phyloP scores from a whole-genome alignment of 257 asterid genomes.

The Scutellaria baicalensis region DNA sequence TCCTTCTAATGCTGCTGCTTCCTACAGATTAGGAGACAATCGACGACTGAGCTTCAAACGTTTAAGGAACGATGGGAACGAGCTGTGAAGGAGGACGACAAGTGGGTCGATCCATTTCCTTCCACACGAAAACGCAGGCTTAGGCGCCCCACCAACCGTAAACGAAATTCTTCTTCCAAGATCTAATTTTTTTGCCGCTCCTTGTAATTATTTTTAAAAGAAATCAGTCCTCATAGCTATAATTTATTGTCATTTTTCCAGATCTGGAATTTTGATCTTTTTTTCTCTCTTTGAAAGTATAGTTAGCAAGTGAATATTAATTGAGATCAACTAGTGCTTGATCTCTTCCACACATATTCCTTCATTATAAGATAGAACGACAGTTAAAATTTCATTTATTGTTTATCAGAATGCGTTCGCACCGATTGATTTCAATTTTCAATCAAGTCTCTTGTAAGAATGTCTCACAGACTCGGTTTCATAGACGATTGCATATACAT shows the following conservation, averaged over 20 bases:
- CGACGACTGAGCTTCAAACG: conserved; percentile 62
- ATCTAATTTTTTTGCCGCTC: conserved; percentile 11
- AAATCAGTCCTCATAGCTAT: background rate
- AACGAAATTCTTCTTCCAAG: conserved; percentile 9
- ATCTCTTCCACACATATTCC: too few relatives aligned
- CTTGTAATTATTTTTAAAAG: conserved; percentile 1
- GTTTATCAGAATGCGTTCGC: too few relatives aligned
- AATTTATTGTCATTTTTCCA: background rate
- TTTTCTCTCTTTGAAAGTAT: too few relatives aligned
- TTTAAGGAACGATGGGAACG: conserved; percentile 87
- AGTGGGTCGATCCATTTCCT: conserved; percentile 82
- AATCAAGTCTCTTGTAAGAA: too few relatives aligned
- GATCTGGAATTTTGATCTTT: too few relatives aligned
- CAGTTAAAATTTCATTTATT: too few relatives aligned
- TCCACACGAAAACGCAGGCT: conserved; percentile 24
- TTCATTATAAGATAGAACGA: too few relatives aligned
- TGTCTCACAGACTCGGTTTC: too few relatives aligned
- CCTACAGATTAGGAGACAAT: conserved; percentile 74
- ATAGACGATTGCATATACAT: too few relatives aligned
- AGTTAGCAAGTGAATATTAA: too few relatives aligned
- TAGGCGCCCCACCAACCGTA: conserved; percentile 10
- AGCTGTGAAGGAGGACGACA: conserved; percentile 59
- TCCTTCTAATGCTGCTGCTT: background rate
- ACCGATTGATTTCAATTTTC: too few relatives aligned
- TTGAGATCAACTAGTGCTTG: too few relatives aligned